Base-by-base conservation (phyloP, 176 grass and related monocot genomes). In the Microstegium vimineum region DNA sequence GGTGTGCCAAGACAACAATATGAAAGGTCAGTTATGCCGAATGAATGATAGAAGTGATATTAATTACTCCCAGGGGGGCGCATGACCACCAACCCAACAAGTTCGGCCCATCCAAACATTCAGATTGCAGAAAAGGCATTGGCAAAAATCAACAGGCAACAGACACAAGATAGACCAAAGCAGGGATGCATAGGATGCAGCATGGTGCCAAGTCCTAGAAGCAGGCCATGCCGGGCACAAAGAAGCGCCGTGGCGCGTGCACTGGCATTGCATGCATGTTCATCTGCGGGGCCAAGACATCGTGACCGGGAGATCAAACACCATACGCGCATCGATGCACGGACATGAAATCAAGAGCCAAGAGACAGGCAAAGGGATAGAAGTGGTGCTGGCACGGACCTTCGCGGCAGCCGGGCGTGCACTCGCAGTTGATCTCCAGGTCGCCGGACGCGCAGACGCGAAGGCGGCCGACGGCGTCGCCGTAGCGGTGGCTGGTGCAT, bases 401-500 rank as follows among this genome's bases (percentile, higher is more conserved):
- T 98, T 98, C 92, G 61, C 85, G 69, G 69, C 95, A 98, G 65
- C 90, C 95, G 25, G 92, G 90, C 32, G 91, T 98, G 75, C 95
- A 98, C 26, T 98, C 92, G 87, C 95, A 98, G 83, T 36, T 79
- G 72, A 98, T 62, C 93, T 91, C 93, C 2, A 98, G 92, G 76
- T 95, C 93, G 62, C 95, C 95, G 27, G 92, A 90, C 1, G 90
- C 82, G 82, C 85, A 95, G 80, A 98, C 83, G 82, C 85, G 88
- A 82, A 98, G 96, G 36, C 89, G 87, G 15, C 96, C 96, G 10
- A 93, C 93, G 31, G 96, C 96, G 73, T 98, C 96, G 43, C 96
- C 96, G 68, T 98, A 98, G 61, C 93, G 96, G 85, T 90, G 96
- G 87, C 96, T 98, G 74, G 96, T 98, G 89, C 95, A 98, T 63